Base-by-base conservation (phyloP, 2,329 filamentous ascomycete species). In the Proliferodiscus dingleyae region DNA sequence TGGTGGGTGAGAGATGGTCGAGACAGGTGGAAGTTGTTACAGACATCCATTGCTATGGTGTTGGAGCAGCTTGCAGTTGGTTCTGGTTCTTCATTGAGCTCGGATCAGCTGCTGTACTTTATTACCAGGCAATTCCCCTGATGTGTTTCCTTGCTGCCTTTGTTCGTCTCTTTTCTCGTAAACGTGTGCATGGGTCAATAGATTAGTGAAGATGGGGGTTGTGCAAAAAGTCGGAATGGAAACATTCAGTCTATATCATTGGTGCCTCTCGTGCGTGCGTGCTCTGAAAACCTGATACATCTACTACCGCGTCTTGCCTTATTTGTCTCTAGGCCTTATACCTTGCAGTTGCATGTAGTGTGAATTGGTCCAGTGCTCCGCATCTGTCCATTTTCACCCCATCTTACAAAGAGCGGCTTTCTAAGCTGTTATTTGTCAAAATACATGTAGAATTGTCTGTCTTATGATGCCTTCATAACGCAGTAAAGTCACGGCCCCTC, bases 81-180 rank as follows among this genome's bases (percentile, higher is more conserved):
- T 47, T 53, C n/a, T 37, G 53, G 53, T 51, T 7, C 7, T 18
- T 10, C 32, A 15, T 34, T 34, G 47, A 50, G 46, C 54, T 54
- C 50, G 49, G 47, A 45, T 49, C 55, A 55, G 47, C 60, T 60
- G 59, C 59, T 64, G 62, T 64, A 64, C 62, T 64, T 64, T 64
- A 64, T 64, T 60, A 61, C 61, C 61, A 63, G 59, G 60, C 60
- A 61, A 64, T 61, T 59, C 57, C 56, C 57, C 54, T 58, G 54
- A 60, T 60, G 55, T 61, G 55, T 62, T 63, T 51, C 56, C 51
- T 54, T 59, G 57, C 46, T 40, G 42, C 53, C 52, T 49, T 52
- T 57, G 47, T 13, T 28, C 26, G 7, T 7, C 26, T 15, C 30
- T 33, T 16, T 34, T 34, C 18, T 8, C 30, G 15, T 33, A 8